phyloP scores from a whole-genome alignment of 495 filamentous ascomycete species.

The Tuber indicum region DNA sequence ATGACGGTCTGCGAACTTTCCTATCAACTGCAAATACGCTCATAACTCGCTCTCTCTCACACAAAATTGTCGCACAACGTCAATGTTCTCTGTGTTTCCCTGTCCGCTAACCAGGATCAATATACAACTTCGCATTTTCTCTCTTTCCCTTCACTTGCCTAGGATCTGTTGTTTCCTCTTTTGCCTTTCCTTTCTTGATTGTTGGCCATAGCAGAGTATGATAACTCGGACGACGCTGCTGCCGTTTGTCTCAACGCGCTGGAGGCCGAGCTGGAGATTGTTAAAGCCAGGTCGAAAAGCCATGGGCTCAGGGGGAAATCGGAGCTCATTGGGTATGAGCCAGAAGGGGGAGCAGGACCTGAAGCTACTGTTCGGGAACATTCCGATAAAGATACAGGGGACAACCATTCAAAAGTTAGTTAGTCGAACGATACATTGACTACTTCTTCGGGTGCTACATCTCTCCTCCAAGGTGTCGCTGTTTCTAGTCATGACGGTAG shows the following conservation, averaged over 20 bases:
- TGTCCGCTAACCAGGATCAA: neutral
- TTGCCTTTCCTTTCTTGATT: conserved; percentile 15
- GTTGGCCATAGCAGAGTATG: conserved; percentile 28
- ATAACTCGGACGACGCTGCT: conserved; percentile 34
- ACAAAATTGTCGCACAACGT: neutral
- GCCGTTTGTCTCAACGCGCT: conserved; percentile 36
- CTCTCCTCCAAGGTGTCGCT: conserved; percentile 32
- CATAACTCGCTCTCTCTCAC: neutral
- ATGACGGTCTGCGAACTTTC: neutral
- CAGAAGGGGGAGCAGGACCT: conserved; percentile 14
- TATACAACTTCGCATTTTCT: neutral
- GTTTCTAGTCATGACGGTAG: conserved; percentile 33
- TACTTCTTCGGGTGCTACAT: conserved; percentile 25
- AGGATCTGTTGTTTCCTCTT: conserved; percentile 13
- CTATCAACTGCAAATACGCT: neutral
- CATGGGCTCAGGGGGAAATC: conserved; percentile 11
- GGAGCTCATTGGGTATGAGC: conserved; percentile 11
- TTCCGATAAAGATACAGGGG: conserved; percentile 31
- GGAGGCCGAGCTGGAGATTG: conserved; percentile 32
- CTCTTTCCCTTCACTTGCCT: neutral
- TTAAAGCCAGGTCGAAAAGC: conserved; percentile 18
- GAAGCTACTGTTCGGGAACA: conserved; percentile 28
- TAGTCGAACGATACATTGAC: conserved; percentile 33
- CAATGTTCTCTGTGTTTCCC: neutral
- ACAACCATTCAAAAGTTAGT: conserved; percentile 37